Percentiles rank a stretch among this genome's conserved stretches.
phyloP scores from a whole-genome alignment of 129 eudicot species.

The Scalesia atractyloides region DNA sequence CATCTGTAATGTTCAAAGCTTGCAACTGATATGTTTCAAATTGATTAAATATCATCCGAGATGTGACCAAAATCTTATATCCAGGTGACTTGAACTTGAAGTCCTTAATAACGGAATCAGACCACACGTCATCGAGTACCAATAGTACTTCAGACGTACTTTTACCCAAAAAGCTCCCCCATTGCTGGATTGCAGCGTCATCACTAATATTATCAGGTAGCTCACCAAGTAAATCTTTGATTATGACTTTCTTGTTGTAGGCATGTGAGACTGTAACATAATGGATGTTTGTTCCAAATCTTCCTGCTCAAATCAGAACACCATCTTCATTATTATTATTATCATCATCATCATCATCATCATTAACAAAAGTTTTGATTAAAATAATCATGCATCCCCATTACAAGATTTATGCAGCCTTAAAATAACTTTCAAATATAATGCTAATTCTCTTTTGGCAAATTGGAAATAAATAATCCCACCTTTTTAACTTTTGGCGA shows the following conservation, averaged over 20 bases:
- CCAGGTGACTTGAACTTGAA: constrained; percentile 21
- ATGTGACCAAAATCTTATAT: constrained; percentile 43
- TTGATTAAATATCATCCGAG: neutral
- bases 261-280: constrained; percentile 11
- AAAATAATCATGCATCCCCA: too few relatives aligned
- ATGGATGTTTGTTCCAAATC: constrained; percentile 6
- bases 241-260: constrained; percentile 3
- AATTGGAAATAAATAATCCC: too few relatives aligned
- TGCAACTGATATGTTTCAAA: constrained; percentile 1
- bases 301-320: constrained; percentile 4
- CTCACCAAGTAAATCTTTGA: constrained; percentile 9
- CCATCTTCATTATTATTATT: too few relatives aligned
- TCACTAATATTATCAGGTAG: neutral
- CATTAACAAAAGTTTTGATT: neutral
- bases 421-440: too few relatives aligned
- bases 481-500: too few relatives aligned
- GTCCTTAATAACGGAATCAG: constrained; percentile 24
- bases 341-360: too few relatives aligned
- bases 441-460: too few relatives aligned
- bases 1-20: neutral
- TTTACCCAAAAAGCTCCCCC: constrained; percentile 22
- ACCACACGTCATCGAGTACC: constrained; percentile 40
- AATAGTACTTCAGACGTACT: neutral
- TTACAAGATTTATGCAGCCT: too few relatives aligned
- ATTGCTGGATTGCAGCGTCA: constrained; percentile 21